phyloP scores from a whole-genome alignment of 2,329 filamentous ascomycete genomes.

The Epichloe gansuensis region DNA sequence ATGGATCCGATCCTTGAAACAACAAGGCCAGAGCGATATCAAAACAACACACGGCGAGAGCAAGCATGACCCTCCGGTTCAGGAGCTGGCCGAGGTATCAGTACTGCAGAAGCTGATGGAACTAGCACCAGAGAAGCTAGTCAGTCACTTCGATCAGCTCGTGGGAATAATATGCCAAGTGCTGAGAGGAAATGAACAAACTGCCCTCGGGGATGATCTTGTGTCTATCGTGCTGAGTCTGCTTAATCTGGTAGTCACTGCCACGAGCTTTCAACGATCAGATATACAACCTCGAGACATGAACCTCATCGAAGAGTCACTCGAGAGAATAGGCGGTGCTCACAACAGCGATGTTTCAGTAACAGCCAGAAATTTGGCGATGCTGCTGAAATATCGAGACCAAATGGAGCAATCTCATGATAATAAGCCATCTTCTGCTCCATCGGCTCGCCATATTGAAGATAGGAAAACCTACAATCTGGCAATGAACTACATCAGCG shows the following conservation, averaged over 20 bases:
- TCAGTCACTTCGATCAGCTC: conserved; percentile 50
- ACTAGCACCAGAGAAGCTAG: conserved; percentile 47
- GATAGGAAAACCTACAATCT: conserved; percentile 49
- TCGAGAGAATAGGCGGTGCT: conserved; percentile 29
- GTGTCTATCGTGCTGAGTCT: conserved; percentile 44
- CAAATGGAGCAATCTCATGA: conserved; percentile 33
- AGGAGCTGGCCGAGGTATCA: conserved; percentile 43
- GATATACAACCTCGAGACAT: conserved; percentile 30
- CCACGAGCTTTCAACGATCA: conserved; percentile 40
- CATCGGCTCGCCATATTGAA: conserved; percentile 38
- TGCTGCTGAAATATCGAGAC: conserved; percentile 43
- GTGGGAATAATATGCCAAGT: conserved; percentile 51
- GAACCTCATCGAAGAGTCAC: conserved; percentile 32
- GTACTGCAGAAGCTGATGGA: conserved; percentile 54
- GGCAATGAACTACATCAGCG: conserved; percentile 50
- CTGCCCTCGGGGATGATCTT: conserved; percentile 32
- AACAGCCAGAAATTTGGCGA: conserved; percentile 42
- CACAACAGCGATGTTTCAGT: conserved; percentile 30
- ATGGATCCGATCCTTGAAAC: conserved; percentile 35
- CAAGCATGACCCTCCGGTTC: conserved; percentile 27
- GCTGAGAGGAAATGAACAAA: conserved; percentile 32
- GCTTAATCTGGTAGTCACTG: conserved; percentile 46
- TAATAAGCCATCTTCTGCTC: conserved; percentile 21
- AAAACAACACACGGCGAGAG: conserved; percentile 16
- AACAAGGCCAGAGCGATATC: conserved; percentile 13